Evolutionary conservation across 2,329 filamentous ascomycete species (phyloP).

Genomic region (Fusarium nanum): DNA sequence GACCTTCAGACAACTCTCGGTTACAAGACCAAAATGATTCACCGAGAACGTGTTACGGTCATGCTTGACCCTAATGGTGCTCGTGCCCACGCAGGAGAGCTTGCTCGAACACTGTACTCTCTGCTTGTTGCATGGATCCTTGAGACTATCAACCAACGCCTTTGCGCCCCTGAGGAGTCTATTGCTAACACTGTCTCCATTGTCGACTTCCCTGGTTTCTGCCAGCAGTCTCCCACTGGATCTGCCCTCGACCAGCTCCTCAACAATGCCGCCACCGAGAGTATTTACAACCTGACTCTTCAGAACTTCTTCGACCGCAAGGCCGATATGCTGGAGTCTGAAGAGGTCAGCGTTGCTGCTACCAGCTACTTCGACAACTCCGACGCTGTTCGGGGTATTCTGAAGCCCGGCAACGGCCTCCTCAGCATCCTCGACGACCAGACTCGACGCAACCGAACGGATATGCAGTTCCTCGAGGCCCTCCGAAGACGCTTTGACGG

Average conservation of each 20-base stretch:
- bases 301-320: slow-evolving; percentile 97
- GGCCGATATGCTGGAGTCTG: slow-evolving; percentile 91
- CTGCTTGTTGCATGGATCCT: slow-evolving; percentile 94
- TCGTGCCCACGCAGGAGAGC: slow-evolving; percentile 90
- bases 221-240: slow-evolving; percentile 83
- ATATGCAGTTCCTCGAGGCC: slow-evolving; percentile 90
- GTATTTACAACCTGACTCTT: slow-evolving; percentile 90
- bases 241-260: slow-evolving; percentile 92
- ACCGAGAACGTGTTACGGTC: slow-evolving; percentile 96
- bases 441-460: slow-evolving; percentile 86
- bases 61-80: slow-evolving; percentile 96
- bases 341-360: slow-evolving; percentile 89
- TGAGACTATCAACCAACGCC: slow-evolving; percentile 88
- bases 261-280: slow-evolving; percentile 93
- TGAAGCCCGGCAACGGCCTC: slow-evolving; percentile 93
- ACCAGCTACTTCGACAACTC: slow-evolving; percentile 99
- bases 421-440: slow-evolving; percentile 97
- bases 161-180: slow-evolving; percentile 87
- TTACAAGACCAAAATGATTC: slow-evolving; percentile 96
- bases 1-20: slow-evolving; percentile 90
- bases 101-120: slow-evolving; percentile 92
- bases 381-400: slow-evolving; percentile 88
- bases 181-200: slow-evolving; percentile 95
- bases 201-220: slow-evolving; percentile 95
- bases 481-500: slow-evolving; percentile 92